Base-by-base conservation (phyloP, 768 basidiomycete genomes). In the Pleurotus citrinopileatus region DNA sequence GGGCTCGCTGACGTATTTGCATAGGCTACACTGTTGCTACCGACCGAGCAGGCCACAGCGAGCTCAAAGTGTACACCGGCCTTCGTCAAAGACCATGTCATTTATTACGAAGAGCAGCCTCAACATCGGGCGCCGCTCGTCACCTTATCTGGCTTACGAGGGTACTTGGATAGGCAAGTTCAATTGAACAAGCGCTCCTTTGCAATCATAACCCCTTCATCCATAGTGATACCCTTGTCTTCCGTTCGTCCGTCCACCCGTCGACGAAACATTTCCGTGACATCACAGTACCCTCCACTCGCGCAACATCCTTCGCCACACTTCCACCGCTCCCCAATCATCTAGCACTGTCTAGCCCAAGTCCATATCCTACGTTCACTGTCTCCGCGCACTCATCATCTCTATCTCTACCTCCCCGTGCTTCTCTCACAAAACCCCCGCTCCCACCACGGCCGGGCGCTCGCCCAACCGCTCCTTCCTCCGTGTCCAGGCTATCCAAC, bases 141-240 rank as follows among this genome's bases (percentile, higher is more conserved):
- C 3, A 92, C 92, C 0, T 70, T 95, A 29, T 94, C 92, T 0
- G 96, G 95, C 3, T 70, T 98, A 23, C 74, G 94, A 19, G 94
- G 92, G 4, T 76, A 73, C 3, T 66, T 92, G 12, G 71, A 77
- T 42, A 77, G 79, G 87, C 90, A 69, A 55, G 81, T 71, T n/a
- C n/a, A n/a, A n/a, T n/a, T n/a, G n/a, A n/a, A n/a, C n/a, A n/a
- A n/a, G n/a, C n/a, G n/a, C n/a, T n/a, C n/a, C n/a, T n/a, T n/a
- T n/a, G n/a, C n/a, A n/a, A n/a, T n/a, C n/a, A 45, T 19, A 20
- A 17, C 34, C 3, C 8, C 37, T 43, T 40, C 42, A 20, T 4
- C 56, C 17, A 54, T 42, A 78, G 76, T 3, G 66, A 73, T 48
- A 73, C 66, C 2, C 60, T 81, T 3, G 73, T 70, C 15, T 70